Percentiles rank a stretch among this genome's conserved stretches.
Conservation (phyloP, 306 rosid genomes). For the Castanea crenata region DNA sequence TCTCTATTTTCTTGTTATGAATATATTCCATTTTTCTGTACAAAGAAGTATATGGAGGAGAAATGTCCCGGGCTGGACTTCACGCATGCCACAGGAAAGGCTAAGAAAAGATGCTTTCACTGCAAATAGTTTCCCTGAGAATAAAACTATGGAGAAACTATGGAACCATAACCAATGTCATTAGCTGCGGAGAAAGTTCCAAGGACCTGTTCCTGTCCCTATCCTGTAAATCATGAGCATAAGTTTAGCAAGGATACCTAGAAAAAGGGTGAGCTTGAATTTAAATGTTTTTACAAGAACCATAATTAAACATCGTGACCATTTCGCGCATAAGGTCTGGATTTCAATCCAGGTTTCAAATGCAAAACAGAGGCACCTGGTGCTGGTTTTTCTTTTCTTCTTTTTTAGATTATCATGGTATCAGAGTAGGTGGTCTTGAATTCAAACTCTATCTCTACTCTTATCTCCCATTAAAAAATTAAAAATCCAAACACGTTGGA, state of each 20-base stretch:
- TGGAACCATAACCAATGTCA: not conserved
- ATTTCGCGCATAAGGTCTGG: not conserved
- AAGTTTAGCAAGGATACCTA: not conserved
- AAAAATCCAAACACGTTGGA: not conserved
- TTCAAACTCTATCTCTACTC: no score
- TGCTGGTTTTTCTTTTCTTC: no score
- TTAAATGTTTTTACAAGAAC: not conserved
- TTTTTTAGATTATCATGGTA: no score
- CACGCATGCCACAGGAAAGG: not conserved
- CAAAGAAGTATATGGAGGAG: not conserved
- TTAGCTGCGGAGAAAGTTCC: conserved; percentile 63
- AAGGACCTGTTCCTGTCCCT: conserved; percentile 96
- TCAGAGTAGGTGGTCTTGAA: no score
- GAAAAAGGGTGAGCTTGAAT: not conserved
- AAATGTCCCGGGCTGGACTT: not conserved
- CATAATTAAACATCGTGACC: not conserved
- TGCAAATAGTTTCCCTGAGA: not conserved
- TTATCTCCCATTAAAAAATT: no score
- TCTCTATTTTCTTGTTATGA: not conserved
- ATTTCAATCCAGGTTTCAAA: no score
- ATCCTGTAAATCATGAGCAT: conserved; percentile 49
- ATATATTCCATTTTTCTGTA: not conserved
- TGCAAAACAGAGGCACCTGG: no score
- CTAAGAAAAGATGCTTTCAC: not conserved
- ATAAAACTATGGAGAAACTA: not conserved